phyloP scores from a whole-genome alignment of 2,329 filamentous ascomycete genomes.

The Cytospora chrysosperma region DNA sequence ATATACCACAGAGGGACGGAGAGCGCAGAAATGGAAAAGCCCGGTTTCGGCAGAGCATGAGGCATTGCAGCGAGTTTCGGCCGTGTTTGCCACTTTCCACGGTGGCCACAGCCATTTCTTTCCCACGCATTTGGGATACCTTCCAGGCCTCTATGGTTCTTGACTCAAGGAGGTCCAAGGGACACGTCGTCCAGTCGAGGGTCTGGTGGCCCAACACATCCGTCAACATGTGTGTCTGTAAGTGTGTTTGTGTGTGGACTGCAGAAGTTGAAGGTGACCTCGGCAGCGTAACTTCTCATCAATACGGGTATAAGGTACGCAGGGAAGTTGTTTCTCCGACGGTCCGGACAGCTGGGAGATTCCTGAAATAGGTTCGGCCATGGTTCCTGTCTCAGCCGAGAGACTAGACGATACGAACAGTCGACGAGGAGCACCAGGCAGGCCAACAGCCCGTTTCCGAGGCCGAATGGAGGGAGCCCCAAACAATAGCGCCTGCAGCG shows the following conservation, averaged over 20 bases:
- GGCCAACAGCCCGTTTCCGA: neutral
- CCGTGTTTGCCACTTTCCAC: slow-evolving; percentile 3
- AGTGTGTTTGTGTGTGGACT: neutral
- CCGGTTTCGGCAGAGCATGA: slow-evolving; percentile 14
- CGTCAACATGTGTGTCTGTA: neutral
- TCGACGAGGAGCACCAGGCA: neutral
- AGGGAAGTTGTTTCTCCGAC: neutral
- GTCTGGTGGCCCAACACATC: neutral
- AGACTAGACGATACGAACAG: neutral
- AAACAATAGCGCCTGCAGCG: neutral
- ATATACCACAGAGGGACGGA: slow-evolving; percentile 23
- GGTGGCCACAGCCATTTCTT: neutral
- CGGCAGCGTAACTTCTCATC: neutral
- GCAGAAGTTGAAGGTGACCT: neutral
- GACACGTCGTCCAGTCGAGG: neutral
- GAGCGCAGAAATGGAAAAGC: slow-evolving; percentile 12
- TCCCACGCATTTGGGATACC: neutral
- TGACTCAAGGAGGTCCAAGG: neutral
- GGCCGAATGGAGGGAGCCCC: neutral
- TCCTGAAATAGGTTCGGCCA: neutral
- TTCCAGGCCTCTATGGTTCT: neutral
- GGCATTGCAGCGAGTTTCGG: slow-evolving; percentile 20
- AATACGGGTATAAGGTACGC: neutral
- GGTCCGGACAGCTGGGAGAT: neutral
- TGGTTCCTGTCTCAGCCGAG: neutral